Evolutionary conservation across 345 rosid genomes (phyloP).

Genomic region (Bruguiera sexangula): DNA sequence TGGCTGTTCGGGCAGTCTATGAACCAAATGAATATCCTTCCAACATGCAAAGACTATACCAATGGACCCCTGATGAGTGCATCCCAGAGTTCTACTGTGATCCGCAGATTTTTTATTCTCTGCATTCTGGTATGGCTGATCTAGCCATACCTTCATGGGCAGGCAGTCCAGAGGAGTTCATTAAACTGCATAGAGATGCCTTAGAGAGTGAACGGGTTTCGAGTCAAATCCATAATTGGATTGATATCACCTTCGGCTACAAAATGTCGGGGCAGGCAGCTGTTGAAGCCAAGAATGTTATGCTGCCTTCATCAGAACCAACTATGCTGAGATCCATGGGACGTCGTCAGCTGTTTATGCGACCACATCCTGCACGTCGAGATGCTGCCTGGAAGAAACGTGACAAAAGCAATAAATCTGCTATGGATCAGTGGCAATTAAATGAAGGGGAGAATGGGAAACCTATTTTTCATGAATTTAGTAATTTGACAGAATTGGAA

Average conservation of each 20-base stretch:
- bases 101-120: constrained; percentile 64
- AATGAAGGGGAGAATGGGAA: constrained; percentile 39
- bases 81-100: constrained; percentile 92
- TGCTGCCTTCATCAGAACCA: constrained; percentile 78
- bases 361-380: constrained; percentile 70
- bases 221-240: constrained; percentile 74
- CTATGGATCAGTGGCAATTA: constrained; percentile 32
- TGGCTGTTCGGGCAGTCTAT: constrained; percentile 88
- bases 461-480: constrained; percentile 43
- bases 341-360: constrained; percentile 78
- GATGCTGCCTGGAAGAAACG: constrained; percentile 31
- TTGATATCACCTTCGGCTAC: constrained; percentile 87
- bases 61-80: constrained; percentile 99
- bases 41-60: constrained; percentile 88
- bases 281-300: constrained; percentile 84
- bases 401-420: constrained; percentile 25
- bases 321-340: constrained; percentile 68
- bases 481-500: constrained; percentile 61
- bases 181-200: constrained; percentile 78
- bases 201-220: constrained; percentile 79
- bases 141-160: constrained; percentile 91
- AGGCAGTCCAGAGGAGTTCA: constrained; percentile 74
- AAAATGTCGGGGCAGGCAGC: constrained; percentile 91
- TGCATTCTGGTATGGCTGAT: constrained; percentile 82
- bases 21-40: constrained; percentile 98